Evolutionary conservation across 345 rosid species (phyloP), one percentile per base, ranked within the genome.

Genomic region (Eucalyptus virginea): DNA sequence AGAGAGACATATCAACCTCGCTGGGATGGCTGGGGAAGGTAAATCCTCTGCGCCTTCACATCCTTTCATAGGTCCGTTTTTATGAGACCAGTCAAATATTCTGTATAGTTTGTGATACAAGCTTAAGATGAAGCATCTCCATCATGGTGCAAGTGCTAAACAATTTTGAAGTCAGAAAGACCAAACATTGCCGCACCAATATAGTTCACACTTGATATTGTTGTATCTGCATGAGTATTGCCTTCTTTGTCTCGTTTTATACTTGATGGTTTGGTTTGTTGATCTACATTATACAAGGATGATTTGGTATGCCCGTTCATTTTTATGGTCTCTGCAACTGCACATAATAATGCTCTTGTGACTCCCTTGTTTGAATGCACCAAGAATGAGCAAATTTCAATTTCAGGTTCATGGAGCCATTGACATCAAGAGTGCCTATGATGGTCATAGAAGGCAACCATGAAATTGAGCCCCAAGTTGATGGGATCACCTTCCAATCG

Each of bases 21-120:
- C 16, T 97, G 99, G 99, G 99, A 97, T 90, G 97, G 95, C 11
- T 94, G 99, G 99, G 98, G 99, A 93, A 95, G 99, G 98, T 97
- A 93, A 88, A 77, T 19, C 45, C 88, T 85, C 58, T 89, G 85
- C 0, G 47, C 24, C 40, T 65, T 89, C 19, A 18, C 32, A 37
- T 24, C 17, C 21, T 37, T 69, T 87, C 86, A n/a, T 19, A 8
- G 81, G 26, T 34, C 23, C 3, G 13, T 72, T 72, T 34, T 34
- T 37, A 72, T 72, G 44, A 32, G 42, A 34, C 81, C 42, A 34
- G 81, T 72, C 85, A 24, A 77, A 77, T 21, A 40, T 40, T 77
- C 85, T 77, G 28, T 40, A 77, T 19, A 40, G 83, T 77, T 77
- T 77, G 47, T 77, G 83, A 77, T 6, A 4, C 83, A 21, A 77